Conservation (phyloP, 345 rosid species). For the Orychophragmus violaceus region DNA sequence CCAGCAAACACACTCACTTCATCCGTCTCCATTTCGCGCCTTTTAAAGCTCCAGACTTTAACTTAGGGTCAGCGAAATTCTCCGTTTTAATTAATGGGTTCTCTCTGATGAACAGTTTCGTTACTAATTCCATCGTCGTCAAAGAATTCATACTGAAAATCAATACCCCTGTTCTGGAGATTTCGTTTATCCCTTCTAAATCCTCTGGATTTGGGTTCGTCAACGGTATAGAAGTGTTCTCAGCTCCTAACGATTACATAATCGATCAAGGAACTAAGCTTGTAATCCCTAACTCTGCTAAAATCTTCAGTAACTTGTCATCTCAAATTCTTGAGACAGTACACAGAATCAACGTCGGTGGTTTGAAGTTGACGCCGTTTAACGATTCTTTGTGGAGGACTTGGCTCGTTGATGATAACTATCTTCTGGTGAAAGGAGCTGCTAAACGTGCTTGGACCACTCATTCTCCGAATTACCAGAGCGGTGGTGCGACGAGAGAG, state of each 20-base stretch:
- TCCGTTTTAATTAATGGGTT: constrained; percentile 50
- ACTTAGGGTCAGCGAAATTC: constrained; percentile 52
- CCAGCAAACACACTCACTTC: constrained; percentile 53
- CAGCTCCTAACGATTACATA: constrained; percentile 61
- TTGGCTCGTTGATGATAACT: constrained; percentile 83
- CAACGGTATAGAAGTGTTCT: constrained; percentile 72
- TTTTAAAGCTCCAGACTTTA: constrained; percentile 40
- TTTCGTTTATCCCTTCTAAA: constrained; percentile 40
- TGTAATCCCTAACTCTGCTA: constrained; percentile 36
- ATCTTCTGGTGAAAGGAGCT: constrained; percentile 53
- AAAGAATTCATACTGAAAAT: constrained; percentile 53
- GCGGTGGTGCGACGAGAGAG: constrained; percentile 62
- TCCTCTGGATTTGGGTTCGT: constrained; percentile 55
- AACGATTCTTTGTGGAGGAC: constrained; percentile 93
- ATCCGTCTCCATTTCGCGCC: constrained; percentile 96
- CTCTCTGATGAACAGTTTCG: constrained; percentile 41
- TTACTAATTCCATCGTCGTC: constrained; percentile 16
- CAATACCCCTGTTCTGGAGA: constrained; percentile 38
- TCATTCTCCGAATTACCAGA: constrained; percentile 59
- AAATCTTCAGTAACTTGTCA: constrained; percentile 49
- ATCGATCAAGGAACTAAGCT: constrained; percentile 60
- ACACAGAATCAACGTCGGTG: constrained; percentile 88
- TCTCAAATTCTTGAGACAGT: constrained; percentile 65
- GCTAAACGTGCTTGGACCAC: constrained; percentile 52
- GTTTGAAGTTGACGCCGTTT: constrained; percentile 68